Evolutionary conservation across 2,329 filamentous ascomycete species (phyloP).

Genomic region (Epicoccum sorghinum): DNA sequence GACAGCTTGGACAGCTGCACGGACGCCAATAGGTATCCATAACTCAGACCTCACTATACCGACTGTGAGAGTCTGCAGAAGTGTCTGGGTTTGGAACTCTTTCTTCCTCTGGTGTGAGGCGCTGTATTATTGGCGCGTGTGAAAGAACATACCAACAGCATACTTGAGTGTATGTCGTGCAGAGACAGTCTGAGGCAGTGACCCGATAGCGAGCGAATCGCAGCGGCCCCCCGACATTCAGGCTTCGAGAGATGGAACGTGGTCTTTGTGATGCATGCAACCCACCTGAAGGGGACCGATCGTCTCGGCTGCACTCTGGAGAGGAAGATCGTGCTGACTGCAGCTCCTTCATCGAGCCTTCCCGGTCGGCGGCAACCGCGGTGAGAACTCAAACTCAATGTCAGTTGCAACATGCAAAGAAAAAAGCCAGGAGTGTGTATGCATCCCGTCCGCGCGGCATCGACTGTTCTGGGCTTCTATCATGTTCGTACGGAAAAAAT

Average conservation of each 20-base stretch:
- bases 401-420: not conserved
- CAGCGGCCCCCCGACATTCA: not conserved
- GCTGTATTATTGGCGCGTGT: too few species aligned
- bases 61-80: too few species aligned
- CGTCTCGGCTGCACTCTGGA: not conserved
- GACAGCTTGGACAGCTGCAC: too few species aligned
- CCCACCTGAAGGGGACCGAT: not conserved
- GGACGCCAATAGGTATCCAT: too few species aligned
- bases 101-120: too few species aligned
- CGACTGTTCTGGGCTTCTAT: too few species aligned
- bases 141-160: too few species aligned
- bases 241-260: not conserved
- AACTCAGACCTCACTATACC: too few species aligned
- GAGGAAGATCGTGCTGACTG: conserved; percentile 11
- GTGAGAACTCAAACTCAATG: not conserved
- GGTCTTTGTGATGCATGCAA: not conserved
- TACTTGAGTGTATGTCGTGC: too few species aligned
- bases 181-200: too few species aligned
- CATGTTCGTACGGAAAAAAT: too few species aligned
- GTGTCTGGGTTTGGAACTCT: too few species aligned
- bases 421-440: not conserved
- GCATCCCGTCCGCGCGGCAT: not conserved
- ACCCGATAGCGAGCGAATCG: not conserved
- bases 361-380: conserved; percentile 6
- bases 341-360: conserved; percentile 1